Conservation (phyloP, 2,329 filamentous ascomycete species). For the Claviceps digitariae region DNA sequence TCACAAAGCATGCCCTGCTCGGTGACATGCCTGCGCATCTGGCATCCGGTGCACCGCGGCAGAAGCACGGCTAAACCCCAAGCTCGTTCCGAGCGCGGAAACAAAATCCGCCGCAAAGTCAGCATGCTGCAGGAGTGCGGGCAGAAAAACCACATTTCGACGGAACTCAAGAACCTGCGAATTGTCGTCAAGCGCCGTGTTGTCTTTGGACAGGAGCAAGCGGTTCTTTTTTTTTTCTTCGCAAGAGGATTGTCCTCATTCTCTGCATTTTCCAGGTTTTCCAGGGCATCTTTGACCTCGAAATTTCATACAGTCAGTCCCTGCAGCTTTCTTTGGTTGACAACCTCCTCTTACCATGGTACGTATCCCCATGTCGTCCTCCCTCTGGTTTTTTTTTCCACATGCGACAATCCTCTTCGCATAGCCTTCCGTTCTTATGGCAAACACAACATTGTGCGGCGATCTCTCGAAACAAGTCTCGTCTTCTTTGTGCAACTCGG, state of each 20-base stretch:
- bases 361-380: slow-evolving; percentile 8
- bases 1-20: neutral
- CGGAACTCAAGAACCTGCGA: neutral
- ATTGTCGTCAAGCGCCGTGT: slow-evolving; percentile 7
- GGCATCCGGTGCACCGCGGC: slow-evolving; percentile 11
- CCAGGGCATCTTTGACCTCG: neutral
- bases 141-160: slow-evolving; percentile 14
- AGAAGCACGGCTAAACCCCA: slow-evolving; percentile 13
- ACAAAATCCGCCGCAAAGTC: slow-evolving; percentile 11
- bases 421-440: neutral
- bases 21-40: neutral
- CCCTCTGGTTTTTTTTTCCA: neutral
- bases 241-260: neutral
- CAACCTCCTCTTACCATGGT: slow-evolving; percentile 15
- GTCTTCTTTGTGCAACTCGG: neutral
- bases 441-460: too few relatives aligned
- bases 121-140: slow-evolving; percentile 8
- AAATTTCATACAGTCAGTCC: neutral
- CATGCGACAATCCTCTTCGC: neutral
- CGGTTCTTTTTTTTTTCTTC: slow-evolving; percentile 7
- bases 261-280: neutral
- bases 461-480: too few relatives aligned
- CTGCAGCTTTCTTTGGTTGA: neutral
- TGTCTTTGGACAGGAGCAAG: slow-evolving; percentile 13
- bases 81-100: slow-evolving; percentile 15